These are phyloP conservation scores for Medicago ruthenica DNA, from an alignment of 306 rosid genomes.

Conservation along the genomic window DNA sequence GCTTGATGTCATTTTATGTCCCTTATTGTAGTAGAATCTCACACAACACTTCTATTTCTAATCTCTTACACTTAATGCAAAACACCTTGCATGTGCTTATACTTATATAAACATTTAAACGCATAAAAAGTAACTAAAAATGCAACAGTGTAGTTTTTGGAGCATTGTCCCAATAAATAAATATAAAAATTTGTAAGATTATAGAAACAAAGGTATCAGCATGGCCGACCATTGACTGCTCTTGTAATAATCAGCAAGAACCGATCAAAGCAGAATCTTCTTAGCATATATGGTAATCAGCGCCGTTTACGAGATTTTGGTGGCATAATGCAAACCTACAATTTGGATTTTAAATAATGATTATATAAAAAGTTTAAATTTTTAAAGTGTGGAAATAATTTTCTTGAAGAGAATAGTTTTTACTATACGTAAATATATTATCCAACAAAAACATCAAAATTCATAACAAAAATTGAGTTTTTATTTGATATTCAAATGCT, in stretches of 20 bases:
- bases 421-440: too few species aligned
- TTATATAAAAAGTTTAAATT: too few species aligned
- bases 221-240: constrained; percentile 34
- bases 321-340: too few species aligned
- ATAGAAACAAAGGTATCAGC: constrained; percentile 24
- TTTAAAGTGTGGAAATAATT: too few species aligned
- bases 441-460: too few species aligned
- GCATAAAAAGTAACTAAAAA: neutral
- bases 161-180: neutral
- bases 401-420: too few species aligned
- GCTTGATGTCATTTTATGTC: constrained; percentile 33
- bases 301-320: too few species aligned
- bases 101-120: constrained; percentile 30
- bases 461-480: too few species aligned
- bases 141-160: neutral
- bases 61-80: neutral
- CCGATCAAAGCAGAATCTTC: neutral
- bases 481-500: too few species aligned
- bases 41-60: constrained; percentile 29
- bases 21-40: constrained; percentile 26
- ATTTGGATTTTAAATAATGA: too few species aligned
- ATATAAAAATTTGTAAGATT: neutral
- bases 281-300: neutral
- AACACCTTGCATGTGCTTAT: neutral
- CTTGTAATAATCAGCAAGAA: constrained; percentile 31